phyloP scores from a whole-genome alignment of 2,329 filamentous ascomycete genomes.

The Chalara sp. region DNA sequence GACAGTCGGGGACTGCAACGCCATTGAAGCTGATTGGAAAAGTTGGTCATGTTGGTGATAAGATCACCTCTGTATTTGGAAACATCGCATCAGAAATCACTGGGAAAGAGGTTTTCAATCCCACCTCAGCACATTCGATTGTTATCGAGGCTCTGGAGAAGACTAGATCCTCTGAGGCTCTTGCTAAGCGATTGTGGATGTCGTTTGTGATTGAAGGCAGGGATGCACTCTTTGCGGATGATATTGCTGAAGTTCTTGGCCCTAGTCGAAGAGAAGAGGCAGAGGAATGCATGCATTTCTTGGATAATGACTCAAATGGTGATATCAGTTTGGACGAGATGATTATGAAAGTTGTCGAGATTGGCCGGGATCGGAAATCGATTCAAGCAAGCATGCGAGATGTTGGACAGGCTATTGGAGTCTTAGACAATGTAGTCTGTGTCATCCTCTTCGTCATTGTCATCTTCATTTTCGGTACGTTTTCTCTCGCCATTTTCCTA shows the following conservation, averaged over 20 bases:
- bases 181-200: conserved; percentile 96
- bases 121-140: conserved; percentile 81
- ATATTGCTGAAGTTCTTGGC: conserved; percentile 84
- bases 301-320: conserved; percentile 85
- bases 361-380: conserved; percentile 79
- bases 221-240: conserved; percentile 71
- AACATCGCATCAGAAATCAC: conserved; percentile 93
- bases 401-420: conserved; percentile 87
- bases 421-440: conserved; percentile 80
- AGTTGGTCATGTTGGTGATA: conserved; percentile 80
- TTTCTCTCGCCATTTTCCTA: conserved; percentile 13
- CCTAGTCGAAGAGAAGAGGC: conserved; percentile 67
- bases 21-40: conserved; percentile 71
- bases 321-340: conserved; percentile 96
- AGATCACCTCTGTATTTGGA: conserved; percentile 87
- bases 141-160: conserved; percentile 87
- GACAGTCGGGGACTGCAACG: conserved; percentile 55
- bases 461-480: conserved; percentile 73
- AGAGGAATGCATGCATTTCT: conserved; percentile 72
- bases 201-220: conserved; percentile 90
- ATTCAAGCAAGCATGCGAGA: conserved; percentile 94
- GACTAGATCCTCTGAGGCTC: conserved; percentile 75
- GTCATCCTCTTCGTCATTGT: conserved; percentile 75
- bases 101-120: conserved; percentile 91
- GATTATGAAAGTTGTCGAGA: conserved; percentile 67